Percentiles rank a stretch among this genome's conserved stretches.
phyloP scores from a whole-genome alignment of 306 rosid genomes.

The Luffa aegyptiaca region DNA sequence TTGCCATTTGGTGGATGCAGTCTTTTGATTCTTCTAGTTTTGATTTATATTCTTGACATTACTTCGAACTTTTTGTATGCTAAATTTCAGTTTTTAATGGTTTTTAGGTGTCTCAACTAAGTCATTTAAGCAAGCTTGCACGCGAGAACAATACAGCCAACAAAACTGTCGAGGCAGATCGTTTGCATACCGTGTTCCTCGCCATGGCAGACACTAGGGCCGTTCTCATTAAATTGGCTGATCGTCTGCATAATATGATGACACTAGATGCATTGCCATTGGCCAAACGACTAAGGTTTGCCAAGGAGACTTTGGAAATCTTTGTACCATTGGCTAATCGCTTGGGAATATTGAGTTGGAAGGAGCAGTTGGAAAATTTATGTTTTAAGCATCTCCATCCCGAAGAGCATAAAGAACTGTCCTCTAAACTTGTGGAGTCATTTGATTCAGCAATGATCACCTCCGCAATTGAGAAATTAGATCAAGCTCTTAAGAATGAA shows the following conservation, averaged over 20 bases:
- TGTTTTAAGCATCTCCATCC: constrained; percentile 87
- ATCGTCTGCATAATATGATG: constrained; percentile 92
- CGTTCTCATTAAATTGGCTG: constrained; percentile 86
- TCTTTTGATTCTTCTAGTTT: neutral
- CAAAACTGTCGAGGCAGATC: constrained; percentile 81
- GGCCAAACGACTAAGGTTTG: constrained; percentile 75
- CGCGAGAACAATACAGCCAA: constrained; percentile 81
- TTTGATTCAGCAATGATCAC: constrained; percentile 69
- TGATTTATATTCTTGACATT: neutral
- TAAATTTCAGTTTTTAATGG: neutral
- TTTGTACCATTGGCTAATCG: constrained; percentile 89
- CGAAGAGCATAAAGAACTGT: constrained; percentile 50
- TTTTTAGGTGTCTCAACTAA: constrained; percentile 78
- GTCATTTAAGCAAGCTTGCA: constrained; percentile 92
- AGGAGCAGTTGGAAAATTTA: constrained; percentile 71
- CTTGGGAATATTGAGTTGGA: constrained; percentile 89
- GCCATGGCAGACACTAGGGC: constrained; percentile 98
- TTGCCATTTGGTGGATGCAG: neutral
- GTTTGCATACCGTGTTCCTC: constrained; percentile 91
- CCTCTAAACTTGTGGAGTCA: constrained; percentile 61
- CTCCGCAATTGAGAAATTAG: constrained; percentile 55
- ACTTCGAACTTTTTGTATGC: neutral
- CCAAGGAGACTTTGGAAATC: constrained; percentile 94
- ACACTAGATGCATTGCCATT: constrained; percentile 75
- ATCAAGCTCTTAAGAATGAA: constrained; percentile 50